These are phyloP conservation scores for Quaeritorhiza haematococci DNA, from an alignment of 371 early-diverging fungal species.

Conservation along the genomic window DNA sequence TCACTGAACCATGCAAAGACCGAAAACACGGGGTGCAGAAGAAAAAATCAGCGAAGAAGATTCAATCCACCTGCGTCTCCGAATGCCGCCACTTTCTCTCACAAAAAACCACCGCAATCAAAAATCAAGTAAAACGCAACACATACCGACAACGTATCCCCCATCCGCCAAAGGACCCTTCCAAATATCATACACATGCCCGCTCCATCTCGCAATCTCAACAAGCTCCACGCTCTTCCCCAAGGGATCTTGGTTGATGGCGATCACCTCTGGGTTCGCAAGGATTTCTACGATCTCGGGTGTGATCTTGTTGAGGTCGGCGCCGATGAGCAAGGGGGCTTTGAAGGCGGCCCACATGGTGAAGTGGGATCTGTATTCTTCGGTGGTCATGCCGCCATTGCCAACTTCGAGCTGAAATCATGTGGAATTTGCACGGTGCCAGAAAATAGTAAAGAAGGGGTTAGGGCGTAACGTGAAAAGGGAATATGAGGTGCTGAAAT, in stretches of 20 bases:
- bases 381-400: conserved; percentile 35
- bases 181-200: conserved; percentile 23
- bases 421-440: too few species aligned
- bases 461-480: too few species aligned
- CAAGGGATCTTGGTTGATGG: conserved; percentile 40
- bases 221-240: conserved; percentile 22
- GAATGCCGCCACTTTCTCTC: too few species aligned
- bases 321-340: conserved; percentile 38
- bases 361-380: conserved; percentile 40
- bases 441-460: too few species aligned
- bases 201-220: conserved; percentile 4
- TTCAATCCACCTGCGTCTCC: too few species aligned
- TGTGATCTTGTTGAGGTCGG: conserved; percentile 19
- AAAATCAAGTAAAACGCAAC: neutral
- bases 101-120: too few species aligned
- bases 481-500: too few species aligned
- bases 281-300: conserved; percentile 20
- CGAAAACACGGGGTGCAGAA: neutral
- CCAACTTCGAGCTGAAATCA: conserved; percentile 36
- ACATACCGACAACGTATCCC: conserved; percentile 13
- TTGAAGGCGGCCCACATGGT: conserved; percentile 40
- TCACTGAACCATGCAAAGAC: neutral
- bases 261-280: conserved; percentile 32
- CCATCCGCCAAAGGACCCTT: conserved; percentile 20
- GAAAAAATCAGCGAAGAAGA: too few species aligned